Evolutionary conservation across 129 eudicot species (phyloP).

Genomic region (Arctium minus): DNA sequence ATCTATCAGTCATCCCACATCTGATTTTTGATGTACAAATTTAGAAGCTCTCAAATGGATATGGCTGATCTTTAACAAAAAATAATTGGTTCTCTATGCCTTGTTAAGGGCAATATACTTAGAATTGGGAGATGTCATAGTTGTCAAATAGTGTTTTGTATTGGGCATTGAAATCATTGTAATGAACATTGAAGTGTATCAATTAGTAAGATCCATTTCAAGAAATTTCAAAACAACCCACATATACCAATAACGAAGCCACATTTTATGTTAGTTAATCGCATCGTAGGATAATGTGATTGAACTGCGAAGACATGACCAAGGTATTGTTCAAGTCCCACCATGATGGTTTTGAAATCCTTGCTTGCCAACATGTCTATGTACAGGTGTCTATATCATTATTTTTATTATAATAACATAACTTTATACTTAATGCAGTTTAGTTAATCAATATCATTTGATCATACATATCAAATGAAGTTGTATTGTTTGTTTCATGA

Average conservation of each 20-base stretch:
- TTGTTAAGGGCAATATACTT: not conserved
- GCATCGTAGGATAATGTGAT: not conserved
- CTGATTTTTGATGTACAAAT: not conserved
- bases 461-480: not conserved
- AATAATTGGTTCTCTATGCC: not conserved
- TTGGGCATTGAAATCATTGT: not conserved
- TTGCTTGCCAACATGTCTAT: not conserved
- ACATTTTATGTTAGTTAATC: not conserved
- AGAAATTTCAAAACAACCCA: not conserved
- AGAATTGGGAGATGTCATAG: not conserved
- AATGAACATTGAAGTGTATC: not conserved
- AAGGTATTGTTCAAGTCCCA: not conserved
- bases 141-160: not conserved
- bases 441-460: too few relatives aligned
- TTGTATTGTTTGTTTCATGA: not conserved
- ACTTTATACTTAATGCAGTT: not conserved
- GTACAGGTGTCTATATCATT: not conserved
- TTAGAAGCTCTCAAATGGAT: not conserved
- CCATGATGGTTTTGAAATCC: not conserved
- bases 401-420: not conserved
- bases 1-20: not conserved
- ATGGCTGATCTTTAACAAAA: not conserved
- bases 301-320: not conserved
- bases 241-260: not conserved
- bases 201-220: not conserved